Base-by-base conservation (phyloP, 179 eudicot genomes). In the Beta corolliflora region DNA sequence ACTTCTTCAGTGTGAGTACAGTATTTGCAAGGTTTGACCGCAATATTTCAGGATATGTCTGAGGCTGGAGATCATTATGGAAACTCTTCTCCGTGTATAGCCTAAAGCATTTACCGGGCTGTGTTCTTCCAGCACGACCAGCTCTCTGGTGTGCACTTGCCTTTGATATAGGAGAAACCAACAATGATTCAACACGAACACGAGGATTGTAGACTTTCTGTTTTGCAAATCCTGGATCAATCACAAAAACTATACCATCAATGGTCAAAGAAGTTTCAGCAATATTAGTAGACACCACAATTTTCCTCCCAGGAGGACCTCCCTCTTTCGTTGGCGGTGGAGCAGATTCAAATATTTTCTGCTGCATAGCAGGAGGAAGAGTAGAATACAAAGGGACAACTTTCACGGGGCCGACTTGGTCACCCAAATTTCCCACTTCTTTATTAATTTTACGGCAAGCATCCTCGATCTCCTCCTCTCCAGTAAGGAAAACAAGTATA, bases 121-220 rank as follows among this genome's bases (percentile, higher is more conserved):
- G 99, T n/a, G 99, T 96, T 91, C 99, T 91, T 87, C 99, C 99
- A 61, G 99, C 99, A 90, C 98, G 97, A 81, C 99, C 99, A 50
- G 99, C 91, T 78, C 99, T 89, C 74, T 96, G 99, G 80, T 94
- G 99, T 21, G 99, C 99, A 87, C 99, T 94, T 36, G 99, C 99
- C 91, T 92, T 96, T 8, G 99, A 96, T 83, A 96, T 96, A 66
- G 99, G 99, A 79, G 99, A 96, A 29, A 96, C 98, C 93, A 96
- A 85, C 55, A 94, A 86, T 25, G 98, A 96, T 79, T 96, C 98
- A 71, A 96, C 99, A 81, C 99, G 98, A 52, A 96, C 93, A 72
- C 97, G 83, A 45, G 99, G 99, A 72, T 94, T 96, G 65, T 96
- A 96, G 9, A 94, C 99, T 79, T 91, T 96, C 67, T 96, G 99